Percentiles rank a stretch among this genome's conserved stretches.
Conservation (phyloP, 2,329 filamentous ascomycete species). For the Aspergillus tubingensis region DNA sequence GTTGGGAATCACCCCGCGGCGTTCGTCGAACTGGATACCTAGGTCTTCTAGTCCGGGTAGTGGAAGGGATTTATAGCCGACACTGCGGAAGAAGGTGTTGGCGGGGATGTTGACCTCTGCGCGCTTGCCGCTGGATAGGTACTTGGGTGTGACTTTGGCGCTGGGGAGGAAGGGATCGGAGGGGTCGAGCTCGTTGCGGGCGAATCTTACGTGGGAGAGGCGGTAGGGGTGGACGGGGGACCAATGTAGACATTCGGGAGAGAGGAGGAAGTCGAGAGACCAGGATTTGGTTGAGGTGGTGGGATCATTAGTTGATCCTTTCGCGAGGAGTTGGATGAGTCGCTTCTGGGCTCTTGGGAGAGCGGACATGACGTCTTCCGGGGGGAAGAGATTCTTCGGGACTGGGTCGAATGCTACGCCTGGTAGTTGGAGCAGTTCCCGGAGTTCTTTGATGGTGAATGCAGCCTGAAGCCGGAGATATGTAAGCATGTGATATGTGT, state of each 20-base stretch:
- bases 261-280: slow-evolving; percentile 83
- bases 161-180: slow-evolving; percentile 56
- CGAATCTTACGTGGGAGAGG: slow-evolving; percentile 69
- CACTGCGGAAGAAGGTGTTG: slow-evolving; percentile 82
- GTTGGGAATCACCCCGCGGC: slow-evolving; percentile 76
- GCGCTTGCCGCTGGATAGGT: slow-evolving; percentile 52
- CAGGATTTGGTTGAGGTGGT: slow-evolving; percentile 65
- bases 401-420: slow-evolving; percentile 71
- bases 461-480: slow-evolving; percentile 62
- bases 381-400: slow-evolving; percentile 66
- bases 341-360: slow-evolving; percentile 75
- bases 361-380: slow-evolving; percentile 59
- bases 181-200: slow-evolving; percentile 51
- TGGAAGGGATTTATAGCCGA: slow-evolving; percentile 84
- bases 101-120: slow-evolving; percentile 59
- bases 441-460: slow-evolving; percentile 92
- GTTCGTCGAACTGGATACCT: slow-evolving; percentile 74
- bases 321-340: slow-evolving; percentile 76
- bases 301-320: slow-evolving; percentile 63
- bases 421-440: slow-evolving; percentile 80
- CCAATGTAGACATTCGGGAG: slow-evolving; percentile 69
- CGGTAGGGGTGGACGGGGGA: slow-evolving; percentile 47
- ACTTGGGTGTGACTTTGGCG: slow-evolving; percentile 49
- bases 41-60: slow-evolving; percentile 72
- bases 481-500: not conserved